Base-by-base conservation (phyloP, 2,329 filamentous ascomycete genomes). In the Fusarium floridanum region DNA sequence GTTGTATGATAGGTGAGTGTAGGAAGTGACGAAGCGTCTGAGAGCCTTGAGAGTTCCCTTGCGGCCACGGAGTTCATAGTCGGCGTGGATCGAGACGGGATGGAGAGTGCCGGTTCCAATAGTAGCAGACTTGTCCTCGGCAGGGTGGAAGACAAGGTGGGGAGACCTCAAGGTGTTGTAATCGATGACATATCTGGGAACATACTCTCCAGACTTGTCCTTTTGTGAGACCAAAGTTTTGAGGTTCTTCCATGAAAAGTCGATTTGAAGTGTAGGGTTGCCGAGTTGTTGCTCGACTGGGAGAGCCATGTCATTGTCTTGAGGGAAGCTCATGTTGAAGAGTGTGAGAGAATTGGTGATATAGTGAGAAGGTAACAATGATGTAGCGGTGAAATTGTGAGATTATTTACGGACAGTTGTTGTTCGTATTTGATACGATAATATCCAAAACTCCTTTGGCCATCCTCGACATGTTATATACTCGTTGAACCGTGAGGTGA, bases 1-100 rank as follows among this genome's bases (percentile, higher is more conserved):
- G 57, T 67, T 68, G 62, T 71, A 67, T 0, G 76, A 78, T 0
- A 77, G 39, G 32, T 78, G 75, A 3, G 72, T 77, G 60, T 78
- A 78, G 9, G 66, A 68, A n/a, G 76, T 78, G 9, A 62, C n/a
- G 8, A 72, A 65, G 37, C 70, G 75, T 14, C 56, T 69, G 12
- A 77, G 64, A 12, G 76, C 73, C 34, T 78, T 77, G 20, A 78
- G 66, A 3, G 69, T 72, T 34, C 74, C 69, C 43, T 77, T 78
- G 29, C 55, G 53, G 22, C 75, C 76, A 10, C 65, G 56, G 10
- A 77, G 53, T 11, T 77, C 73, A 39, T 78, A 78, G 55, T 76
- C 64, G 22, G 76, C 65, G 6, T 77, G 64, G 32, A 78, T 78
- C 36, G 74, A 68, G 39, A 78, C 41, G 2, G 70, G 53, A 6